Evolutionary conservation across 306 rosid genomes (phyloP).

Genomic region (Castanea sativa): DNA sequence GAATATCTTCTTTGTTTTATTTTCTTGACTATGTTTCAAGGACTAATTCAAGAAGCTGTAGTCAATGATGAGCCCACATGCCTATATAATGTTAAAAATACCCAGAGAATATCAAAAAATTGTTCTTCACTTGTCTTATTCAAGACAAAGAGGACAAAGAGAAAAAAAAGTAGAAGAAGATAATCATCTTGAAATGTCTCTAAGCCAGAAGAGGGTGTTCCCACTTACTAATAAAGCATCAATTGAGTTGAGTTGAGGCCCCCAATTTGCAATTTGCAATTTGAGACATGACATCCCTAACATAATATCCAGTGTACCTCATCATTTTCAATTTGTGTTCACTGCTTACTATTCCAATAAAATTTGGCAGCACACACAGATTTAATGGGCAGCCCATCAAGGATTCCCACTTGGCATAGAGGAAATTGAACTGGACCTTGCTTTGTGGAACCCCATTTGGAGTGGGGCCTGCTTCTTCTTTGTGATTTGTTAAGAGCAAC

Average conservation of each 20-base stretch:
- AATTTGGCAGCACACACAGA: too few species aligned
- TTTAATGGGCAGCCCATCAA: neutral
- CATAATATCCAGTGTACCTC: neutral
- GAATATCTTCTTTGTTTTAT: too few species aligned
- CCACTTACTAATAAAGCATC: slow-evolving; percentile 43
- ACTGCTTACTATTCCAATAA: neutral
- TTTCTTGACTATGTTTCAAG: too few species aligned
- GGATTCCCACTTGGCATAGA: slow-evolving; percentile 2
- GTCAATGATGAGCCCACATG: slow-evolving; percentile 43
- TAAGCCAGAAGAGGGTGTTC: slow-evolving; percentile 7
- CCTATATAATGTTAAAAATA: slow-evolving; percentile 23
- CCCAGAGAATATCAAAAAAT: slow-evolving; percentile 32
- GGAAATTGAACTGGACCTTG: neutral
- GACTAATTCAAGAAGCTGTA: slow-evolving; percentile 6
- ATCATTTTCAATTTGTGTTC: neutral
- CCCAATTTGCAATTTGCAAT: slow-evolving; percentile 14
- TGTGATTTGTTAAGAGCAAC: too few species aligned
- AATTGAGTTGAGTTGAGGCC: neutral
- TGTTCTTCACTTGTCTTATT: slow-evolving; percentile 32
- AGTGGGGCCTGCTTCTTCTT: neutral
- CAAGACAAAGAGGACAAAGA: slow-evolving; percentile 26
- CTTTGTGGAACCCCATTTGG: neutral
- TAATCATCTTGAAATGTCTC: slow-evolving; percentile 28
- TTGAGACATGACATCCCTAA: slow-evolving; percentile 22
- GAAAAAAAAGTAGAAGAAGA: neutral